A percentile compares a stretch with the other conserved stretches of the same genome.
Conservation (phyloP, 768 basidiomycete genomes). For the Suillus tomentosus region DNA sequence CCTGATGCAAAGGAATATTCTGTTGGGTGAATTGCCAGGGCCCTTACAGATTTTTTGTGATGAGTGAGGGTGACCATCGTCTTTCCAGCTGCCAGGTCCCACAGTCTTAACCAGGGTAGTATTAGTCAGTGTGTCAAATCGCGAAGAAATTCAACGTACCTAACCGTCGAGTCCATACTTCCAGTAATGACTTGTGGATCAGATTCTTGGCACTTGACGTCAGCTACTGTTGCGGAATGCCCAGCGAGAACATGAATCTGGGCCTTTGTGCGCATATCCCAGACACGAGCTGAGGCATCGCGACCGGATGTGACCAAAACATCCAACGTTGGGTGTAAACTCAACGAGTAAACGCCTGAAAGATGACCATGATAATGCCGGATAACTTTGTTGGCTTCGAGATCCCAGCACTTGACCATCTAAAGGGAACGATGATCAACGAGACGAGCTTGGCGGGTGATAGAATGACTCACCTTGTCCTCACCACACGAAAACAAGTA, state of each 20-base stretch:
- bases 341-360: conserved; percentile 94
- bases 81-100: conserved; percentile 98
- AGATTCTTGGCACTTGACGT: conserved; percentile 94
- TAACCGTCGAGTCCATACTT: conserved; percentile 96
- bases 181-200: conserved; percentile 99
- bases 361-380: conserved; percentile 98
- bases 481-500: conserved; percentile 98
- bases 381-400: conserved; percentile 98
- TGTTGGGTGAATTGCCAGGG: conserved; percentile 92
- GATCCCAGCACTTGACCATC: conserved; percentile 99
- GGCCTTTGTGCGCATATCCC: conserved; percentile 99
- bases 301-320: conserved; percentile 93
- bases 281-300: conserved; percentile 95
- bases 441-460: neutral
- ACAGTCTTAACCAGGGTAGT: conserved; percentile 54
- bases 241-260: conserved; percentile 92
- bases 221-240: conserved; percentile 93
- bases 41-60: conserved; percentile 97
- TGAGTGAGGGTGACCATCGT: conserved; percentile 97
- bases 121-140: conserved; percentile 7
- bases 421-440: conserved; percentile 31
- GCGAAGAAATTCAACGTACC: conserved; percentile 46
- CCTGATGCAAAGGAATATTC: conserved; percentile 97
- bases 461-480: conserved; percentile 72
- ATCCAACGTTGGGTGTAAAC: conserved; percentile 94